phyloP scores from a whole-genome alignment of 305 asterid genomes.

The Solanum hybrid region DNA sequence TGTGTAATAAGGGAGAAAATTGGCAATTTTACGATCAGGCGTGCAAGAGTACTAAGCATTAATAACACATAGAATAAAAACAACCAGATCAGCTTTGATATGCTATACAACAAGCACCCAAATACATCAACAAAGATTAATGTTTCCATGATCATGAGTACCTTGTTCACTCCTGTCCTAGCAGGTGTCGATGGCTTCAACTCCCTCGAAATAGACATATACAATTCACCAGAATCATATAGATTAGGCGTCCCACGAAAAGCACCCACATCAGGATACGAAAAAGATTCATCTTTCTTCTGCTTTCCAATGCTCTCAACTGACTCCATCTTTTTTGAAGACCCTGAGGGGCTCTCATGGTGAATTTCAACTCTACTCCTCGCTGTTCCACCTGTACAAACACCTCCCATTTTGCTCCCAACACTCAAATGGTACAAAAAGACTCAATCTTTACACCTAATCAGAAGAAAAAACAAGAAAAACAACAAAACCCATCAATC shows the following conservation, averaged over 20 bases:
- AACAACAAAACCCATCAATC: neutral
- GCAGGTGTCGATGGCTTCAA: constrained; percentile 36
- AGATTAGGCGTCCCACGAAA: constrained; percentile 16
- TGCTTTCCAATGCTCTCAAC: constrained; percentile 37
- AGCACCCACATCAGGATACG: constrained; percentile 25
- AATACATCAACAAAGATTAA: neutral
- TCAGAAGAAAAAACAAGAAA: neutral
- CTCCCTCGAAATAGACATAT: constrained; percentile 23
- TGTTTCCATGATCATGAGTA: constrained; percentile 12
- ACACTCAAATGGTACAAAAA: neutral
- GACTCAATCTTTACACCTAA: neutral
- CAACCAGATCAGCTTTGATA: neutral
- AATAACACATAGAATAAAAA: neutral
- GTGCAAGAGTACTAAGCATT: neutral
- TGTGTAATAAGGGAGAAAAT: neutral
- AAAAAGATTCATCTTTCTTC: constrained; percentile 30
- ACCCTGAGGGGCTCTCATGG: constrained; percentile 41
- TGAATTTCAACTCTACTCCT: constrained; percentile 37
- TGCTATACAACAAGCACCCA: neutral
- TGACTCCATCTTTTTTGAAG: constrained; percentile 66
- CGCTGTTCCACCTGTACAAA: constrained; percentile 61
- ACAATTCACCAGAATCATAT: constrained; percentile 36
- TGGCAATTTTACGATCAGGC: neutral
- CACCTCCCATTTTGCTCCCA: constrained; percentile 36
- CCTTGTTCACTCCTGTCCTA: constrained; percentile 44